These are phyloP conservation scores for Fraxinus cuspidata DNA, from an alignment of 257 asterid species.

Conservation along the genomic window DNA sequence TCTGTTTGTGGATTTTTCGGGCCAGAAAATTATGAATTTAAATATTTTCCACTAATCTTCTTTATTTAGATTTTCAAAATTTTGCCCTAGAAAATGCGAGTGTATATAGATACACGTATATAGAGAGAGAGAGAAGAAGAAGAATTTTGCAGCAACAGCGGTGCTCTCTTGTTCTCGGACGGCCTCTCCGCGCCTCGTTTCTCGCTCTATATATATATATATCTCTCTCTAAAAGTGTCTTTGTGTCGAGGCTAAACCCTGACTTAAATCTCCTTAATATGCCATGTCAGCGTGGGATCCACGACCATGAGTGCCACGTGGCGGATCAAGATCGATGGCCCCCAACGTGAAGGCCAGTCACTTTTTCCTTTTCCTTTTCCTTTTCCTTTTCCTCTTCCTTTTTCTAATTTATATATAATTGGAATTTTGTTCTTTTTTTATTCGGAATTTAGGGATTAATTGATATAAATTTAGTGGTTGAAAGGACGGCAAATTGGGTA, in stretches of 20 bases:
- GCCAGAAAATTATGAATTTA: slow-evolving; percentile 26
- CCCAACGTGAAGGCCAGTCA: slow-evolving; percentile 55
- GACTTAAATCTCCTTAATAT: slow-evolving; percentile 32
- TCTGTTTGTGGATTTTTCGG: neutral
- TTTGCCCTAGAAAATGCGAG: slow-evolving; percentile 55
- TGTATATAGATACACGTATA: neutral
- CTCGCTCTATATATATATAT: slow-evolving; percentile 56
- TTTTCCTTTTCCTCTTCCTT: too few relatives aligned
- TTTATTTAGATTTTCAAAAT: slow-evolving; percentile 43
- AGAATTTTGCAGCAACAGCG: slow-evolving; percentile 20
- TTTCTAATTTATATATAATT: too few relatives aligned
- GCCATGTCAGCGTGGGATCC: slow-evolving; percentile 64
- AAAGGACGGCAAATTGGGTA: too few relatives aligned
- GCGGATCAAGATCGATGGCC: slow-evolving; percentile 31
- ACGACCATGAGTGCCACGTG: slow-evolving; percentile 52
- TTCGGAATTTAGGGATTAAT: too few relatives aligned
- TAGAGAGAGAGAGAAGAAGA: slow-evolving; percentile 17
- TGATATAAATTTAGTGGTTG: too few relatives aligned
- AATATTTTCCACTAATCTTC: slow-evolving; percentile 9
- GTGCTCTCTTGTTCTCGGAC: slow-evolving; percentile 61
- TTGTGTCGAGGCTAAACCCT: slow-evolving; percentile 46
- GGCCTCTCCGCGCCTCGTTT: slow-evolving; percentile 97
- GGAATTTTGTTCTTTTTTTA: too few relatives aligned
- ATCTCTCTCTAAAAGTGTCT: slow-evolving; percentile 38
- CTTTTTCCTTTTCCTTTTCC: neutral